phyloP scores from a whole-genome alignment of 2,329 filamentous ascomycete genomes.

The Arthrinium puccinioides region DNA sequence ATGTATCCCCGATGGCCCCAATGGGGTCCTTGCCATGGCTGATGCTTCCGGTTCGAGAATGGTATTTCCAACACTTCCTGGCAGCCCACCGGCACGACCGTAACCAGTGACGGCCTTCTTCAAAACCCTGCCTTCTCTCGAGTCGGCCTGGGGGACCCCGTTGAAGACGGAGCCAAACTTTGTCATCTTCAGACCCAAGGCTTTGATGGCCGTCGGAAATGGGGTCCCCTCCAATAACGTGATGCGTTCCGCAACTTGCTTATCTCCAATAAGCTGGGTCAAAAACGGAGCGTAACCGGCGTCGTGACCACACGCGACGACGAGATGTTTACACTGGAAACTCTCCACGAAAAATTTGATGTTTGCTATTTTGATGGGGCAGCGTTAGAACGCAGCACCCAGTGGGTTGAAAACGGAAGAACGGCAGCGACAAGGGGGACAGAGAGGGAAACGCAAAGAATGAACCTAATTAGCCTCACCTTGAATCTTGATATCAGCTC shows the following conservation, averaged over 20 bases:
- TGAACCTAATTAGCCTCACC: no score
- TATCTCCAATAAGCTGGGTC: neutral
- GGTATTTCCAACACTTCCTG: no score
- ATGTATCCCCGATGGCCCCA: no score
- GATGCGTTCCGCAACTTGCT: neutral
- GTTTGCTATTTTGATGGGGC: neutral
- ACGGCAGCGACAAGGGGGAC: neutral
- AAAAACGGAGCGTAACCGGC: neutral
- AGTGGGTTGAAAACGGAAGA: neutral
- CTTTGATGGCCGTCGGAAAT: neutral
- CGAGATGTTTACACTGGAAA: neutral
- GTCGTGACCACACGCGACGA: neutral
- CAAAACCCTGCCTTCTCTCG: no score
- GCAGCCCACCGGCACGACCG: no score
- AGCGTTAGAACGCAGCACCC: no score
- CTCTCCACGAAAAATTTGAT: neutral
- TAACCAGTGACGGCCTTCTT: no score
- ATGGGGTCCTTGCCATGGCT: no score
- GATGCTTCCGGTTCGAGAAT: no score
- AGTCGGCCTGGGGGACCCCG: neutral
- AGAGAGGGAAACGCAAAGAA: no score
- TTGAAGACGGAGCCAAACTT: neutral
- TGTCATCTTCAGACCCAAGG: neutral
- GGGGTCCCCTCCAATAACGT: neutral
- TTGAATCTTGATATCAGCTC: neutral